Evolutionary conservation across 129 eudicot species (phyloP).

Genomic region (Flaveria trinervia): DNA sequence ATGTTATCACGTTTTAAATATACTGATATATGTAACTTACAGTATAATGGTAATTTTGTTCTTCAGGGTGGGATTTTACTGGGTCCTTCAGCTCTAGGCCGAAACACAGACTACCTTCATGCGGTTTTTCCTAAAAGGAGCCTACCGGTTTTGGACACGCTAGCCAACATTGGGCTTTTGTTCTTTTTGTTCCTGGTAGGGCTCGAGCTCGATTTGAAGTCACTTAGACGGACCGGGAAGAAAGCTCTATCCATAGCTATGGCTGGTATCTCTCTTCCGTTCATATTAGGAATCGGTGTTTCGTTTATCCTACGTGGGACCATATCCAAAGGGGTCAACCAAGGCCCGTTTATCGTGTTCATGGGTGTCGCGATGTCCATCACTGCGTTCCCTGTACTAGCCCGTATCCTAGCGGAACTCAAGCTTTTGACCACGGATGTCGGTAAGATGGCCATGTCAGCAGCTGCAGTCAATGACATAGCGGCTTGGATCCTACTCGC

Average conservation of each 20-base stretch:
- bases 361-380: constrained; percentile 92
- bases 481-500: constrained; percentile 88
- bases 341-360: constrained; percentile 69
- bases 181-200: constrained; percentile 82
- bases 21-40: background rate
- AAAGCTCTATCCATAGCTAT: constrained; percentile 57
- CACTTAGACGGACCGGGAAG: constrained; percentile 65
- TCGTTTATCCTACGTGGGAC: constrained; percentile 57
- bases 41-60: background rate
- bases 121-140: constrained; percentile 64
- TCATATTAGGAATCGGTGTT: constrained; percentile 60
- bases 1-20: background rate
- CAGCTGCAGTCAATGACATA: constrained; percentile 83
- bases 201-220: constrained; percentile 63
- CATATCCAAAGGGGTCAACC: constrained; percentile 45
- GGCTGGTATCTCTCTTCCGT: constrained; percentile 70
- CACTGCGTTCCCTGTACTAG: constrained; percentile 85
- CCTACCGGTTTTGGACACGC: constrained; percentile 69
- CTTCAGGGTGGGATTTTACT: constrained; percentile 73
- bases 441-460: constrained; percentile 91
- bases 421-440: constrained; percentile 85
- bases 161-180: constrained; percentile 79
- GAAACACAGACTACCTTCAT: constrained; percentile 50
- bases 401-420: constrained; percentile 82
- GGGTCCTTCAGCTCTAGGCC: constrained; percentile 83